Base-by-base conservation (phyloP, 306 rosid genomes). In the Notholithocarpus densiflorus region DNA sequence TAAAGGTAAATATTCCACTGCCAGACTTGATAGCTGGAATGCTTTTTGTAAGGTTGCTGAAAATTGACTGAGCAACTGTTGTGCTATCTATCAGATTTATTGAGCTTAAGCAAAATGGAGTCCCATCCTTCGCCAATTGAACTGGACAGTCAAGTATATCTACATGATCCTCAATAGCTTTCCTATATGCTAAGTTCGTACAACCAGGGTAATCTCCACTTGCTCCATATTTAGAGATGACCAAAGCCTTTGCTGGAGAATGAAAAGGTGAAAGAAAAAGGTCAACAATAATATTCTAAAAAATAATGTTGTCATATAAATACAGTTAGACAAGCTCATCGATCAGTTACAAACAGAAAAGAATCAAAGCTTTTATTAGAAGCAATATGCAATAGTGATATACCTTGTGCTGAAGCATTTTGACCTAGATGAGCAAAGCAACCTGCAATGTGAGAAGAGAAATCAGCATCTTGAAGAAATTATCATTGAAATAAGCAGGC, bases 141-240 rank as follows among this genome's bases (percentile, higher is more conserved):
- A 95, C 99, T 11, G 93, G 95, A 82, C 98, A 95, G 82, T 95
- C 99, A 18, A 95, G 86, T 75, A 95, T 82, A 64, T 95, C 97
- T 51, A 75, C 98, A 57, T 91, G 94, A 87, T 92, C 91, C 17
- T 17, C 56, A 71, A 95, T 89, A 80, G 99, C 99, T 5, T 83
- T 61, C 0, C 2, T 7, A 72, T 95, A 95, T 6, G 99, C 96
- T 64, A 81, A 62, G 81, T 95, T 40, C 5, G 99, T 91, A 84
- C 97, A 95, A 61, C 88, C 80, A 71, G 99, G 94, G 79, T 81
- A 93, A 79, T 91, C 97, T 79, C 99, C 99, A 66, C 99, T 95
- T 66, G 98, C 89, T 82, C 99, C 99, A 73, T 12, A 83, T 83
- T 93, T 88, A 19, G 99, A 95, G 71, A 92, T 91, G 70, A 95